phyloP scores from a whole-genome alignment of 1,139 yeast genomes.

The Candida sanyaensis region DNA sequence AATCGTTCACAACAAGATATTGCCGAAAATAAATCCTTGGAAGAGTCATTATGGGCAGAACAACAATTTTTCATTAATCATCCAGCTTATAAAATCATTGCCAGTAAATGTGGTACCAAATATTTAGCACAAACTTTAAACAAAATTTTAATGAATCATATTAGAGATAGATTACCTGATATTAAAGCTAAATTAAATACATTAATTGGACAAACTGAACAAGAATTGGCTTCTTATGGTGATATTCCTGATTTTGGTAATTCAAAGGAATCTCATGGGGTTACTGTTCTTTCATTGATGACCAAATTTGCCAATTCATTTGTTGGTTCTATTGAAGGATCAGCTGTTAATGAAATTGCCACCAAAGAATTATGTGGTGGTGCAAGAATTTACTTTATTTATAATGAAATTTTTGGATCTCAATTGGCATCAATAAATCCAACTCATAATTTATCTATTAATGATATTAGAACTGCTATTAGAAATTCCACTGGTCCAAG shows the following conservation, averaged over 20 bases:
- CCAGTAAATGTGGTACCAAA: slow-evolving; percentile 89
- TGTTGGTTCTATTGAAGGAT: slow-evolving; percentile 90
- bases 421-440: slow-evolving; percentile 82
- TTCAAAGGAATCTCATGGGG: slow-evolving; percentile 70
- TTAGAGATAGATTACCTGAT: slow-evolving; percentile 92
- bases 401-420: slow-evolving; percentile 86
- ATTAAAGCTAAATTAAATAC: slow-evolving; percentile 93
- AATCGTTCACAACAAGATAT: slow-evolving; percentile 97
- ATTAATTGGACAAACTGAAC: slow-evolving; percentile 95
- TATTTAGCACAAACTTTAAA: slow-evolving; percentile 84
- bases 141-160: slow-evolving; percentile 87
- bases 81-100: slow-evolving; percentile 83
- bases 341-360: slow-evolving; percentile 70
- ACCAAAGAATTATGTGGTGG: slow-evolving; percentile 98
- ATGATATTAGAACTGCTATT: slow-evolving; percentile 92
- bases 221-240: slow-evolving; percentile 85
- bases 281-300: slow-evolving; percentile 84
- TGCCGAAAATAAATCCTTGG: slow-evolving; percentile 71
- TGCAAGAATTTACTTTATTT: slow-evolving; percentile 91
- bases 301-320: slow-evolving; percentile 89
- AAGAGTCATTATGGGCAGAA: slow-evolving; percentile 80
- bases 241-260: slow-evolving; percentile 50
- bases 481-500: slow-evolving; percentile 98
- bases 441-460: slow-evolving; percentile 72
- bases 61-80: slow-evolving; percentile 79